Base-by-base conservation (phyloP, 305 asterid genomes). In the Plantago coronopus region DNA sequence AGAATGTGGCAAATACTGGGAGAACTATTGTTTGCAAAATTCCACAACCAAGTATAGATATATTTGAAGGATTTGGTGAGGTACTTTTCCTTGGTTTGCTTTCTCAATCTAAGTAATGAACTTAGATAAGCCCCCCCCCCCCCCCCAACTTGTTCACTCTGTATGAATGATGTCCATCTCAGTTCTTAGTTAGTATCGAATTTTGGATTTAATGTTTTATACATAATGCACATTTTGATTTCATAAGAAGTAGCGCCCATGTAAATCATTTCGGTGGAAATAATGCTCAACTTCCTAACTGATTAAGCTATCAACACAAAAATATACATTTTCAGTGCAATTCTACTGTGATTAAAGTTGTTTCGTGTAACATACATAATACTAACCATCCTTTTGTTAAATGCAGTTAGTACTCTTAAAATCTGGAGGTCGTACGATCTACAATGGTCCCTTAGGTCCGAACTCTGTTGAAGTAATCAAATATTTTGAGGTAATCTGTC, bases 31-130 rank as follows among this genome's bases (percentile, higher is more conserved):
- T 84, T 47, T 84, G 88, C 68, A 81, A 86, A 19, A 84, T 84
- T 59, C 91, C 81, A 48, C 91, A 84, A 64, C 91, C 95, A 51
- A 85, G 96, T 27, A 83, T 85, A 11, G 87, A 83, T 71, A 83
- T 88, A 63, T 88, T 88, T 74, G 95, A 85, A 78, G 77, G 89
- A 47, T 86, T 89, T 67, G 91, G 86, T 43, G 95, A 86, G 91
- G 95, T 86, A 8, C 9, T 23, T 3, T 17, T 10, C 25, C 34
- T 42, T n/a, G 23, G 7, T 4, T 29, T 29, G 7, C 8, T 29
- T 29, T 29, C 37, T 29, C 37, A 27, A 27, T 27, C n/a, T 29
- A 17, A 47, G 51, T n/a, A n/a, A n/a, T n/a, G n/a, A n/a, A n/a
- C n/a, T n/a, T n/a, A n/a, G n/a, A n/a, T n/a, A n/a, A n/a, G n/a